phyloP scores from a whole-genome alignment of 2,329 filamentous ascomycete genomes.

The Botrytis byssoidea region DNA sequence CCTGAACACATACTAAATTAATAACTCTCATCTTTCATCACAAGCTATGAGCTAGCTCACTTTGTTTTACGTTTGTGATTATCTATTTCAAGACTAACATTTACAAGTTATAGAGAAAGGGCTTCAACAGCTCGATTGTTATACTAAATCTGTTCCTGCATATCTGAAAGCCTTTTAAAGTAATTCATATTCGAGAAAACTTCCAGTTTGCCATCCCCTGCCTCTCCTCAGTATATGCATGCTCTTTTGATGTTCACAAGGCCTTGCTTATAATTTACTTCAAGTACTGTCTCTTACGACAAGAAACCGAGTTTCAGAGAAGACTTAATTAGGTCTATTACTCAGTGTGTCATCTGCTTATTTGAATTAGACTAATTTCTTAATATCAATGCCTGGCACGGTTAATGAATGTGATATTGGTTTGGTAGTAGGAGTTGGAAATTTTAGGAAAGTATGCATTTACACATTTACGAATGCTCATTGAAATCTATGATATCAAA shows the following conservation, averaged over 20 bases:
- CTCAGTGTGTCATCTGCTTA: background rate
- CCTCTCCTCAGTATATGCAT: background rate
- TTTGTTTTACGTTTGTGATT: background rate
- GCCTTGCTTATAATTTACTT: background rate
- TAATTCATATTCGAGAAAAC: background rate
- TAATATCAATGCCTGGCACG: background rate
- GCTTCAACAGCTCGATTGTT: background rate
- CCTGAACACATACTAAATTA: background rate
- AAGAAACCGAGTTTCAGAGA: background rate
- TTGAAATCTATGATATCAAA: background rate
- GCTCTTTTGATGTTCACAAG: background rate
- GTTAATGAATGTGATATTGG: background rate
- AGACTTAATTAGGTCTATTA: background rate
- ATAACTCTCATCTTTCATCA: background rate
- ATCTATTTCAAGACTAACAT: background rate
- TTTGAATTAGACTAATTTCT: background rate
- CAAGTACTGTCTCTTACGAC: background rate
- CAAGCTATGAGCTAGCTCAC: background rate
- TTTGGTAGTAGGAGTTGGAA: background rate
- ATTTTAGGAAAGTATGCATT: background rate
- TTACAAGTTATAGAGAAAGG: background rate
- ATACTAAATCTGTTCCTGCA: background rate
- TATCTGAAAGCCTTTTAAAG: background rate
- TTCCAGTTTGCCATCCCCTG: background rate
- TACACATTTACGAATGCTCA: background rate